Conservation (phyloP, 768 basidiomycete species). For the Termitomyces sp. region DNA sequence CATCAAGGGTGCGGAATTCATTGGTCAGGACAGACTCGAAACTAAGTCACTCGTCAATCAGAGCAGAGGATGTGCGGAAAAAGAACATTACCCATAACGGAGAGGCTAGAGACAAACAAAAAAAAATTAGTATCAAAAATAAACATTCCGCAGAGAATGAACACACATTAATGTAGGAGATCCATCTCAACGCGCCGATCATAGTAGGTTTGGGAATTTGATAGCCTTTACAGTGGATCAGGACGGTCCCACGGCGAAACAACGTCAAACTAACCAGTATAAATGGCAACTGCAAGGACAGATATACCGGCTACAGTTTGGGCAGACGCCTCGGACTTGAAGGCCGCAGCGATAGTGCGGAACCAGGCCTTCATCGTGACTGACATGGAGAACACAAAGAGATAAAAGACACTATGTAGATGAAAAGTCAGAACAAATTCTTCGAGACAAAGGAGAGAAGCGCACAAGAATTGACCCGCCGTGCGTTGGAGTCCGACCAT, state of each 20-base stretch:
- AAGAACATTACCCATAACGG: conserved; percentile 33
- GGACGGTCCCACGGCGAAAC: conserved; percentile 1
- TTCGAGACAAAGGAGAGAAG: conserved; percentile 5
- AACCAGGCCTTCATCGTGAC: conserved; percentile 75
- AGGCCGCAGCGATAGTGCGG: conserved; percentile 56
- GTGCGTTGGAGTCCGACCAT: conserved; percentile 51
- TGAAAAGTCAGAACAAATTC: background rate
- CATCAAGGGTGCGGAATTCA: conserved; percentile 71
- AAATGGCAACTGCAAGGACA: conserved; percentile 47
- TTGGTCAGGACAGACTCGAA: conserved; percentile 77
- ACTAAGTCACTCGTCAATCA: conserved; percentile 24
- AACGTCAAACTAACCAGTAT: conserved; percentile 28
- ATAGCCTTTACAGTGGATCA: conserved; percentile 32
- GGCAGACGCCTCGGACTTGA: conserved; percentile 53
- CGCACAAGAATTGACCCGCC: conserved; percentile 63
- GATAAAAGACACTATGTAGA: conserved; percentile 50
- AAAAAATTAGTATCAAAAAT: background rate
- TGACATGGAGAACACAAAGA: conserved; percentile 51
- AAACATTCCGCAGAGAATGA: background rate
- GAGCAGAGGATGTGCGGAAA: conserved; percentile 43
- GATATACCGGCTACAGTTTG: conserved; percentile 40
- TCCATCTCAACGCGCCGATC: conserved; percentile 65
- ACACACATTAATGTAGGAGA: conserved; percentile 57
- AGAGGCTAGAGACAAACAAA: conserved; percentile 22
- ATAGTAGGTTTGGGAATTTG: conserved; percentile 55